Conservation (phyloP, 176 grass and related monocot genomes). For the Phyllostachys edulis region DNA sequence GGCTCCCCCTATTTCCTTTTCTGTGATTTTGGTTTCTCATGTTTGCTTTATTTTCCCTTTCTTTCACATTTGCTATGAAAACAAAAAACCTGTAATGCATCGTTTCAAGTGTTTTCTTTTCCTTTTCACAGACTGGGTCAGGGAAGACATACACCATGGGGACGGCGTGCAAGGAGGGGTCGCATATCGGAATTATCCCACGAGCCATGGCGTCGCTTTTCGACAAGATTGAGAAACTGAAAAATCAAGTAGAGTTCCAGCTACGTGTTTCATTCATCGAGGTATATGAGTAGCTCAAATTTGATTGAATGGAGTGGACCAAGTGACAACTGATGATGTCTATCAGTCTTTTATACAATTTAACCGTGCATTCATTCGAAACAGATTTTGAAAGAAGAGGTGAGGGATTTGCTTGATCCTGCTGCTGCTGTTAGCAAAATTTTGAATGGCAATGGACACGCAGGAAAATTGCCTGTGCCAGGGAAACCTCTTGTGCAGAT, state of each 20-base stretch:
- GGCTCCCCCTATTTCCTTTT: not conserved
- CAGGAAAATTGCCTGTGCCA: constrained; percentile 53
- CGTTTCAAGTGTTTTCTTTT: not conserved
- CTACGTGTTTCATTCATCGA: constrained; percentile 93
- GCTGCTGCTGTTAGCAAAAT: constrained; percentile 46
- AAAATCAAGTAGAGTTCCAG: constrained; percentile 84
- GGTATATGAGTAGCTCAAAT: constrained; percentile 42
- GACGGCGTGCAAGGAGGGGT: constrained; percentile 73
- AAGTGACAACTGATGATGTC: not conserved
- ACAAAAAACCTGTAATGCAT: not conserved
- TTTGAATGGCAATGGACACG: constrained; percentile 66
- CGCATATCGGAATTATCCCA: constrained; percentile 66
- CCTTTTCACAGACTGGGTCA: constrained; percentile 66
- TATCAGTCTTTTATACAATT: not conserved
- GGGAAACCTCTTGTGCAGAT: constrained; percentile 94
- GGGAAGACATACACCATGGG: constrained; percentile 98
- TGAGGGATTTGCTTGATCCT: constrained; percentile 83
- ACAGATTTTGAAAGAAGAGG: constrained; percentile 99
- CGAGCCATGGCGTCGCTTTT: constrained; percentile 80
- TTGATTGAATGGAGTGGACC: not conserved
- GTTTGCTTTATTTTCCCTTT: not conserved
- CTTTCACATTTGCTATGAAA: not conserved
- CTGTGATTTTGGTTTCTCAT: constrained; percentile 10
- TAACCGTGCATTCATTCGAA: not conserved
- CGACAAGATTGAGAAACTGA: constrained; percentile 73